Evolutionary conservation across 768 basidiomycete genomes (phyloP).

Genomic region (Termitomyces sp.): DNA sequence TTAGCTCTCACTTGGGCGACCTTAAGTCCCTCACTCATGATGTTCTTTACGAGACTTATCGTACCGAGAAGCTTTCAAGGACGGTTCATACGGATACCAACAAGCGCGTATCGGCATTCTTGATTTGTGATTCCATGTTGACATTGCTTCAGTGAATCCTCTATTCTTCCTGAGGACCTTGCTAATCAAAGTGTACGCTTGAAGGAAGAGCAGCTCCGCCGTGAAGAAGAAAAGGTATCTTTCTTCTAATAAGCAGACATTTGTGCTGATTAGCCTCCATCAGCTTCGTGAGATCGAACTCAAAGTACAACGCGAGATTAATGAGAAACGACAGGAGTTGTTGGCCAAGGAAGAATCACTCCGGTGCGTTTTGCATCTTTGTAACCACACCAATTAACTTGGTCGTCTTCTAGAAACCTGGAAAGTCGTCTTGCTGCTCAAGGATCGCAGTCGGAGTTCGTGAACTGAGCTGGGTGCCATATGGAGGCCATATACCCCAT

Average conservation of each 20-base stretch:
- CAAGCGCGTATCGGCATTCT: slow-evolving; percentile 39
- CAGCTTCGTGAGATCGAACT: slow-evolving; percentile 96
- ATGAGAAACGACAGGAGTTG: slow-evolving; percentile 94
- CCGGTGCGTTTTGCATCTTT: slow-evolving; percentile 39
- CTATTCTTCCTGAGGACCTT: slow-evolving; percentile 92
- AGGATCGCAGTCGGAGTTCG: slow-evolving; percentile 77
- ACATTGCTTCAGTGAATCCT: slow-evolving; percentile 58
- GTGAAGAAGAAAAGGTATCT: slow-evolving; percentile 89
- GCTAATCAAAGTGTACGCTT: slow-evolving; percentile 95
- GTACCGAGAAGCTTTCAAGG: slow-evolving; percentile 94
- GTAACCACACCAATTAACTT: not conserved
- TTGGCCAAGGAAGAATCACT: slow-evolving; percentile 95
- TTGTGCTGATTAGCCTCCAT: slow-evolving; percentile 7
- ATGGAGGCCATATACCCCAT: slow-evolving; percentile 15
- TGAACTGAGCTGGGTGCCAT: slow-evolving; percentile 37
- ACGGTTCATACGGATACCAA: slow-evolving; percentile 70
- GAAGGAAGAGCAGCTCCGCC: slow-evolving; percentile 97
- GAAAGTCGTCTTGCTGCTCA: slow-evolving; percentile 90
- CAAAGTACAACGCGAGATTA: slow-evolving; percentile 96
- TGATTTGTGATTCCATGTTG: slow-evolving; percentile 5
- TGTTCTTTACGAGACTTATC: slow-evolving; percentile 92
- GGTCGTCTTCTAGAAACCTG: slow-evolving; percentile 53
- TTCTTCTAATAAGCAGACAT: not conserved
- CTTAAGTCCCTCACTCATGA: slow-evolving; percentile 93
- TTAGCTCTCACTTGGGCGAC: slow-evolving; percentile 89